These are phyloP conservation scores for Aspergillus clavatus DNA, from an alignment of 2,329 filamentous ascomycete genomes.

Conservation along the genomic window DNA sequence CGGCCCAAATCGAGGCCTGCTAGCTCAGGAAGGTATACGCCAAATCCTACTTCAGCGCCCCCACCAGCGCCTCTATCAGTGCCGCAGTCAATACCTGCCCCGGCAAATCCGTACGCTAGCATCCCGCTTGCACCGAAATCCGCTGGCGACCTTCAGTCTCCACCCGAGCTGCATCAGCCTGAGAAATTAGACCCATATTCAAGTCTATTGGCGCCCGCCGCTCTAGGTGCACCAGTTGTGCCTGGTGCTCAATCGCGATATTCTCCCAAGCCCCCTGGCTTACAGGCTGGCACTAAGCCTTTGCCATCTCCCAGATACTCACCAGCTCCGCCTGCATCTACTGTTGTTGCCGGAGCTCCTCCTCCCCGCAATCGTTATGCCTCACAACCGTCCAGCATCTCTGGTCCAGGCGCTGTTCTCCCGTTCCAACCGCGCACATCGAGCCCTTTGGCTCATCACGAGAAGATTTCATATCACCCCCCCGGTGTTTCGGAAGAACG, in stretches of 20 bases:
- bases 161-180: conserved; percentile 27
- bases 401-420: conserved; percentile 32
- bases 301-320: conserved; percentile 40
- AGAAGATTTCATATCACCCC: conserved; percentile 33
- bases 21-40: conserved; percentile 39
- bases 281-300: conserved; percentile 31
- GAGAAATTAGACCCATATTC: conserved; percentile 32
- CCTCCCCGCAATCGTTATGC: conserved; percentile 35
- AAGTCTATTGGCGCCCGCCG: conserved; percentile 23
- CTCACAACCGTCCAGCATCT: conserved; percentile 32
- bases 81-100: conserved; percentile 11
- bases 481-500: conserved; percentile 17
- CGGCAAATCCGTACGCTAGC: conserved; percentile 16
- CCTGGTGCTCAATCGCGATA: conserved; percentile 35
- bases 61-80: conserved; percentile 18
- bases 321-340: conserved; percentile 40
- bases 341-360: conserved; percentile 20
- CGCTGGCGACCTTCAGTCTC: conserved; percentile 13
- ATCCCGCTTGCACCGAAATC: conserved; percentile 18
- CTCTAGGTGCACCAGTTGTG: conserved; percentile 25
- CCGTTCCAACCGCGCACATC: conserved; percentile 60
- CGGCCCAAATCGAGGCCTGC: conserved; percentile 54
- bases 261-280: conserved; percentile 37
- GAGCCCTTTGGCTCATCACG: conserved; percentile 57
- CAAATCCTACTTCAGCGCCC: conserved; percentile 27